Evolutionary conservation across 352 stramenopile species (phyloP), one percentile per base, ranked within the genome.

Genomic region (Phytophthora hybrid): DNA sequence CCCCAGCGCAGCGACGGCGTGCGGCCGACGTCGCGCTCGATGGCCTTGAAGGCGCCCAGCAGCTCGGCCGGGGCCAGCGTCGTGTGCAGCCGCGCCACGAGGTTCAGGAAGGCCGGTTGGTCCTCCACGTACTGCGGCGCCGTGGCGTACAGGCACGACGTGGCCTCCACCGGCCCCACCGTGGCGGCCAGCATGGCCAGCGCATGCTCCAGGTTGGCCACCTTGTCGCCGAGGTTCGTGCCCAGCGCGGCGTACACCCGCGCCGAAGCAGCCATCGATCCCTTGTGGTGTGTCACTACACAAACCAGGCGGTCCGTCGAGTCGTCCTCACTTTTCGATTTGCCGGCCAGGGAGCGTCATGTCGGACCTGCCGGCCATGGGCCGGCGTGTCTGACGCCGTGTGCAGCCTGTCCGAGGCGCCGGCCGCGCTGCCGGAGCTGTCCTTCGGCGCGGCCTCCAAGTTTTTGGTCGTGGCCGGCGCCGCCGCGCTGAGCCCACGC

Each of bases 71-170:
- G 94, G 1, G 78, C 61, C 6, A 98, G 77, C 26, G 75, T 66
- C 13, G 96, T 99, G 66, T 92, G 79, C 18, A 99, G 64, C 59
- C 93, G 78, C 10, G 98, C 81, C 6, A 96, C 96, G 19, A 97
- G 88, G 77, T 99, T 99, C 47, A 98, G 80, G 81, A 99, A 99
- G 11, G 75, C 55, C n/a, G 94, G 92, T 76, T 99, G 97, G 81
- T 99, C 91, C 19, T 91, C 92, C 31, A 99, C 91, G 78, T 99
- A 99, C 82, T 98, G 97, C 19, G 97, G 92, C 31, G 84, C 81
- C 10, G 96, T 99, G 71, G 91, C 84, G 66, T 98, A 97, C 10
- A 99, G 83, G 56, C 91, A 91, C 5, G 97, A 99, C 29, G 95
- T 99, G 57, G 78, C 81, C 32, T 82, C 61, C 62, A 96, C 69